A percentile compares a stretch with the other conserved stretches of the same genome.
These are phyloP conservation scores for Aspergillus candidus DNA, from an alignment of 2,329 filamentous ascomycete species.

Conservation along the genomic window DNA sequence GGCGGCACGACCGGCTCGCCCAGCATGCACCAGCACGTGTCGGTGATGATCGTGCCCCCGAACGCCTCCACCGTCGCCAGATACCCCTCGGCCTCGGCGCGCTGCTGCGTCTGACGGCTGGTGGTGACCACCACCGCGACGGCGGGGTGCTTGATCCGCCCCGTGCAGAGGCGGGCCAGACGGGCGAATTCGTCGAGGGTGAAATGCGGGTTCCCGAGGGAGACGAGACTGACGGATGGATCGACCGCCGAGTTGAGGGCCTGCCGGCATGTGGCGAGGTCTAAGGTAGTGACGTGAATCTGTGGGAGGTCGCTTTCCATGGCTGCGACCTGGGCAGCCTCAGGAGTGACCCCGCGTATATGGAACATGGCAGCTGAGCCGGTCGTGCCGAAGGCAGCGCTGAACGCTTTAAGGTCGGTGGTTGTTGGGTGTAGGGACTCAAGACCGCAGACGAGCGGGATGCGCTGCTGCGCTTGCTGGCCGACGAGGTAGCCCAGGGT, in stretches of 20 bases:
- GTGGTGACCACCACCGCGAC: constrained; percentile 18
- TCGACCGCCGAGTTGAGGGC: constrained; percentile 16
- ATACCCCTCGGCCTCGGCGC: constrained; percentile 24
- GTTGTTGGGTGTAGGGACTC: constrained; percentile 16
- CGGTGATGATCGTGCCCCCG: constrained; percentile 37
- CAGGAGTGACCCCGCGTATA: constrained; percentile 36
- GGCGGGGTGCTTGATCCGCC: constrained; percentile 15
- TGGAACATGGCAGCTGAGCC: constrained; percentile 43
- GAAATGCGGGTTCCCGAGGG: constrained; percentile 44
- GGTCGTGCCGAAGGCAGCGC: constrained; percentile 41
- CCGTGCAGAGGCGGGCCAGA: constrained; percentile 26
- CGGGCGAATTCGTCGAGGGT: constrained; percentile 32
- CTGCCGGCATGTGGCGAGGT: constrained; percentile 11
- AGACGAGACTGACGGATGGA: constrained; percentile 32
- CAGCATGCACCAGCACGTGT: constrained; percentile 48
- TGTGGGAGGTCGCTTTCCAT: constrained; percentile 3
- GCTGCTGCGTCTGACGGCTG: constrained; percentile 12
- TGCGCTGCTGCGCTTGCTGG: constrained; percentile 19
- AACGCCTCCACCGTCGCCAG: constrained; percentile 29
- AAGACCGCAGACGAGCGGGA: constrained; percentile 35
- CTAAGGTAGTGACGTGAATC: constrained; percentile 1
- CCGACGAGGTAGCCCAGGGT: constrained; percentile 38
- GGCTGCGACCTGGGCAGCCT: constrained; percentile 20
- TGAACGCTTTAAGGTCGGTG: constrained; percentile 40
- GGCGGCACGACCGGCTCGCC: constrained; percentile 34